phyloP scores from a whole-genome alignment of 1,284 basidiomycete genomes.

The Ustilago shanxiensis region DNA sequence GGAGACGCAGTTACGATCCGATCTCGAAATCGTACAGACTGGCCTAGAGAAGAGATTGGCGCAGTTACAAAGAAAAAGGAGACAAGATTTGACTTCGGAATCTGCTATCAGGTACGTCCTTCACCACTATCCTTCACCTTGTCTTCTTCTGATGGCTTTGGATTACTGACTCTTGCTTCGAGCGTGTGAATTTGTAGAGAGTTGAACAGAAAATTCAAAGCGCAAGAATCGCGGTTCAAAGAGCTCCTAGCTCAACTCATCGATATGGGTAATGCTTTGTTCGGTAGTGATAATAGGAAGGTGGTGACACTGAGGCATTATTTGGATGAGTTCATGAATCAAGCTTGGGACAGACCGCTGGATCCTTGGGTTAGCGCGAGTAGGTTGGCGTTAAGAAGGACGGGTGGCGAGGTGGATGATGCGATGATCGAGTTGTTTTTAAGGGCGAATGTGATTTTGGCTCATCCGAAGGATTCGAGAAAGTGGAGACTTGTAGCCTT shows the following conservation, averaged over 20 bases:
- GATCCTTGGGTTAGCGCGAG: constrained; percentile 46
- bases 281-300: constrained; percentile 26
- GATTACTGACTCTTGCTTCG: constrained; percentile 2
- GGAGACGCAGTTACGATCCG: constrained; percentile 33
- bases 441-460: constrained; percentile 37
- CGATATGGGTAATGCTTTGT: constrained; percentile 34
- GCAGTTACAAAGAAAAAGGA: constrained; percentile 24
- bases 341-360: constrained; percentile 44
- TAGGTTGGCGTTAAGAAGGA: constrained; percentile 22
- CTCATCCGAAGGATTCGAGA: constrained; percentile 43
- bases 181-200: constrained; percentile 12
- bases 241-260: constrained; percentile 34
- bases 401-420: constrained; percentile 42
- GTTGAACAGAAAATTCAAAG: constrained; percentile 26
- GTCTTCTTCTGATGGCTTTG: neutral
- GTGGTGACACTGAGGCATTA: constrained; percentile 38
- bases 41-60: constrained; percentile 29
- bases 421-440: constrained; percentile 53
- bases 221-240: constrained; percentile 27
- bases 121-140: neutral
- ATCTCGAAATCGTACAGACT: constrained; percentile 23
- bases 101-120: constrained; percentile 29
- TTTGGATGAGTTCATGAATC: constrained; percentile 49
- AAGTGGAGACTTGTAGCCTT: constrained; percentile 41
- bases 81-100: constrained; percentile 27